phyloP scores from a whole-genome alignment of 345 rosid species.

The Streptanthus diversifolius region DNA sequence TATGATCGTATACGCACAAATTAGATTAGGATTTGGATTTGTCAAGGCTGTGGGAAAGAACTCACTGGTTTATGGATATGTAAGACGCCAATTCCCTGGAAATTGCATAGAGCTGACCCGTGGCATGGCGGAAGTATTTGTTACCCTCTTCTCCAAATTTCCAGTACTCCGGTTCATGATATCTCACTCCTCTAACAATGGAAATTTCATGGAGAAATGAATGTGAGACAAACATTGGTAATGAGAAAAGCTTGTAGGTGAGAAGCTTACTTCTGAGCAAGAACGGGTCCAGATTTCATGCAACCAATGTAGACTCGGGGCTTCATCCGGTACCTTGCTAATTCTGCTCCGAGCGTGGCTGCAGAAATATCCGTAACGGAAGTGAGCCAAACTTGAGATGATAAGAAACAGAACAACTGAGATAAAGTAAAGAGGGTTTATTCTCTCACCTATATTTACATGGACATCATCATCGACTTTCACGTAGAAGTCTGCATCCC shows the following conservation, averaged over 20 bases:
- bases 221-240: constrained; percentile 1
- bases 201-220: background rate
- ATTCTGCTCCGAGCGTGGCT: constrained; percentile 93
- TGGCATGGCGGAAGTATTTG: constrained; percentile 95
- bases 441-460: constrained; percentile 79
- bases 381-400: constrained; percentile 10
- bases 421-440: background rate
- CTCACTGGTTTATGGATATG: constrained; percentile 85
- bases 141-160: constrained; percentile 97
- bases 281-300: constrained; percentile 98
- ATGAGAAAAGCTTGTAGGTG: background rate
- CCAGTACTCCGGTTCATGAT: constrained; percentile 96
- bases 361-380: constrained; percentile 29
- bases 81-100: constrained; percentile 87
- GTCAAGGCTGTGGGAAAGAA: background rate
- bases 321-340: constrained; percentile 64
- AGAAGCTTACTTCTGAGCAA: constrained; percentile 81
- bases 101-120: constrained; percentile 92
- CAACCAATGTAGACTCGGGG: constrained; percentile 88
- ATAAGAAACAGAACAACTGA: background rate
- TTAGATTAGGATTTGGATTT: background rate
- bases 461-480: constrained; percentile 98
- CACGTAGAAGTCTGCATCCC: constrained; percentile 98
- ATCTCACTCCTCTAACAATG: constrained; percentile 76
- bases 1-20: background rate